Conservation (phyloP, 1,139 yeast genomes). For the Pichia norvegensis region DNA sequence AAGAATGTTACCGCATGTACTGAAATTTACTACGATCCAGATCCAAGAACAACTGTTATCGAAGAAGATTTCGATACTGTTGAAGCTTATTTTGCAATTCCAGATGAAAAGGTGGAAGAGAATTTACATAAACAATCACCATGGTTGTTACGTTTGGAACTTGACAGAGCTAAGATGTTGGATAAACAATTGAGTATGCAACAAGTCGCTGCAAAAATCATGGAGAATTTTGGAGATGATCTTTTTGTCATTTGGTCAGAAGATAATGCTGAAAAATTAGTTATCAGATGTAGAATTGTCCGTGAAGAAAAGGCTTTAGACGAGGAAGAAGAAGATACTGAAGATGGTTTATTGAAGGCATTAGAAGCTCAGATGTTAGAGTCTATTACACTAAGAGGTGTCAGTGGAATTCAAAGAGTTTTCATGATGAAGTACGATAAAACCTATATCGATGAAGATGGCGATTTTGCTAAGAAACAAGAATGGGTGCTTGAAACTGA, state of each 20-base stretch:
- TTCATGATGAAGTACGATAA: conserved; percentile 91
- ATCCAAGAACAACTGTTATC: conserved; percentile 91
- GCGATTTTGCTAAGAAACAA: conserved; percentile 81
- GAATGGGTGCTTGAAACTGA: conserved; percentile 99
- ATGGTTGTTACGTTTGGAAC: conserved; percentile 91
- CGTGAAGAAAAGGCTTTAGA: conserved; percentile 93
- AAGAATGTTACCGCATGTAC: conserved; percentile 96
- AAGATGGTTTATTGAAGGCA: conserved; percentile 91
- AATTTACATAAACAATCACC: conserved; percentile 93
- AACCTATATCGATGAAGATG: conserved; percentile 68
- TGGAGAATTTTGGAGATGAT: conserved; percentile 90
- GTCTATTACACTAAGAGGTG: conserved; percentile 91
- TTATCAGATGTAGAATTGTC: conserved; percentile 96
- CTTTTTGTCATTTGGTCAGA: conserved; percentile 98
- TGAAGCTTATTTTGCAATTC: conserved; percentile 93
- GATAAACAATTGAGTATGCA: conserved; percentile 98
- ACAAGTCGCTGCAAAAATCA: conserved; percentile 94
- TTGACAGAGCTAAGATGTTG: conserved; percentile 97
- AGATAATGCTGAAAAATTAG: conserved; percentile 94
- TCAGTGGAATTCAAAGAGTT: conserved; percentile 86
- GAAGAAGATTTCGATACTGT: conserved; percentile 97
- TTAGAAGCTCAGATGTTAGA: conserved; percentile 96
- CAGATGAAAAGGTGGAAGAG: conserved; percentile 95
- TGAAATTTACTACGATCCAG: conserved; percentile 96
- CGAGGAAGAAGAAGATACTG: conserved; percentile 92